Conservation (phyloP, 768 basidiomycete genomes). For the Leccinum broughii region DNA sequence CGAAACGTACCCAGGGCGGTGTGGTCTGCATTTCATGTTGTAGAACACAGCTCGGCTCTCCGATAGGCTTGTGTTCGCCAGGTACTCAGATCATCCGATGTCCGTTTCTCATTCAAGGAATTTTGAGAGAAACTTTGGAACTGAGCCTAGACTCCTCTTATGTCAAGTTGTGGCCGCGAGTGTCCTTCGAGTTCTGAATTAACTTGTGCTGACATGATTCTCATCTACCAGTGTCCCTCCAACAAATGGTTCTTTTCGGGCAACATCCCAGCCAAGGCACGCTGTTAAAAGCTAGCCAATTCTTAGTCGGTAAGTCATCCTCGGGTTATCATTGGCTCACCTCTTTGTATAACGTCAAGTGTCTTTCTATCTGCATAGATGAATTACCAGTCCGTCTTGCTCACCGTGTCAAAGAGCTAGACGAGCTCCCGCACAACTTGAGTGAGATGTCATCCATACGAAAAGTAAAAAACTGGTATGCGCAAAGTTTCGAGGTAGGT, state of each 20-base stretch:
- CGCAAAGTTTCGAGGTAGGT: slow-evolving; percentile 93
- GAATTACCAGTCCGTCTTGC: slow-evolving; percentile 94
- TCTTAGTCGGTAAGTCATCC: slow-evolving; percentile 63
- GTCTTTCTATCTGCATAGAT: slow-evolving; percentile 44
- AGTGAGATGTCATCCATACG: slow-evolving; percentile 89
- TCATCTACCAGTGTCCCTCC: slow-evolving; percentile 76
- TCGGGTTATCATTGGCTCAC: background rate
- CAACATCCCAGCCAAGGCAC: slow-evolving; percentile 96
- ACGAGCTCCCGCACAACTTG: slow-evolving; percentile 89
- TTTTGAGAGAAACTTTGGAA: background rate
- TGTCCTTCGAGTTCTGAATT: background rate
- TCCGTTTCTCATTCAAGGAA: background rate
- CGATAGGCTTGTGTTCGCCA: background rate
- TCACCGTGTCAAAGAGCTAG: slow-evolving; percentile 94
- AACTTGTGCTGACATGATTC: slow-evolving; percentile 10
- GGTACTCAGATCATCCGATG: background rate
- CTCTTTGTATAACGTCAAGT: background rate
- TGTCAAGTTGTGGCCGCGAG: background rate
- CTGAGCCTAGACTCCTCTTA: no score
- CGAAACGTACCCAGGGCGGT: background rate
- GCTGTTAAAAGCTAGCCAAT: slow-evolving; percentile 87
- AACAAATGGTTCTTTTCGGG: slow-evolving; percentile 98
- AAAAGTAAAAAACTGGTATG: slow-evolving; percentile 98
- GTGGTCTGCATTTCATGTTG: background rate
- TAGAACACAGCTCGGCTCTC: background rate